Conservation (phyloP, 176 grass and related monocot genomes). For the Pharus latifolius region DNA sequence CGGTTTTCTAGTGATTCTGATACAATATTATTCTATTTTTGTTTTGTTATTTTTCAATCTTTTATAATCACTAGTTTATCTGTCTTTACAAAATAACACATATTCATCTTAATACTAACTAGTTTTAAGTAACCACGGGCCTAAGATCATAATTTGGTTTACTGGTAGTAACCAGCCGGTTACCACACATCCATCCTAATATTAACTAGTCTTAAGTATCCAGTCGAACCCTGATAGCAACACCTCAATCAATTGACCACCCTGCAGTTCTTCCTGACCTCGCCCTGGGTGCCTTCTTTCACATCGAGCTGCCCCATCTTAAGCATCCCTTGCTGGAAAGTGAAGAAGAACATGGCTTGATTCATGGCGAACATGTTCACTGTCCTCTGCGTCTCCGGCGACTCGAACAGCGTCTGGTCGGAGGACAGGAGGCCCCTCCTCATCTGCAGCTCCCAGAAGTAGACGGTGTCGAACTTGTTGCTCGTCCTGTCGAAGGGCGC, state of each 20-base stretch:
- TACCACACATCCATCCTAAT: no score
- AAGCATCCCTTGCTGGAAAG: constrained; percentile 69
- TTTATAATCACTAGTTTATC: no score
- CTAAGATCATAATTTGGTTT: no score
- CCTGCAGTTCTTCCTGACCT: constrained; percentile 52
- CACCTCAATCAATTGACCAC: constrained; percentile 47
- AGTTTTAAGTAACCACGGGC: no score
- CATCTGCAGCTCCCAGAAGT: constrained; percentile 57
- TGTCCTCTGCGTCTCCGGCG: constrained; percentile 36
- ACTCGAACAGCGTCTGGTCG: constrained; percentile 70
- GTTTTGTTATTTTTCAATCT: no score
- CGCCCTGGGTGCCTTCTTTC: constrained; percentile 54
- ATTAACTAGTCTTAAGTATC: no score
- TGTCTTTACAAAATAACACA: not conserved
- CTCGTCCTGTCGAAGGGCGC: constrained; percentile 58
- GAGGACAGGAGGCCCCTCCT: constrained; percentile 50
- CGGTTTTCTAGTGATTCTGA: no score
- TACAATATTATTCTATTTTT: no score
- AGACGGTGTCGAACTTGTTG: constrained; percentile 49
- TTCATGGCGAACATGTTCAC: constrained; percentile 64
- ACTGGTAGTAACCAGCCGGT: no score
- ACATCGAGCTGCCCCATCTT: constrained; percentile 86
- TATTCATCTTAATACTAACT: not conserved
- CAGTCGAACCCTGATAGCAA: no score
- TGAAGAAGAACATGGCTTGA: constrained; percentile 62